Percentiles rank a stretch among this genome's conserved stretches.
phyloP scores from a whole-genome alignment of 2,329 filamentous ascomycete species.

The Cryphonectria radicalis region DNA sequence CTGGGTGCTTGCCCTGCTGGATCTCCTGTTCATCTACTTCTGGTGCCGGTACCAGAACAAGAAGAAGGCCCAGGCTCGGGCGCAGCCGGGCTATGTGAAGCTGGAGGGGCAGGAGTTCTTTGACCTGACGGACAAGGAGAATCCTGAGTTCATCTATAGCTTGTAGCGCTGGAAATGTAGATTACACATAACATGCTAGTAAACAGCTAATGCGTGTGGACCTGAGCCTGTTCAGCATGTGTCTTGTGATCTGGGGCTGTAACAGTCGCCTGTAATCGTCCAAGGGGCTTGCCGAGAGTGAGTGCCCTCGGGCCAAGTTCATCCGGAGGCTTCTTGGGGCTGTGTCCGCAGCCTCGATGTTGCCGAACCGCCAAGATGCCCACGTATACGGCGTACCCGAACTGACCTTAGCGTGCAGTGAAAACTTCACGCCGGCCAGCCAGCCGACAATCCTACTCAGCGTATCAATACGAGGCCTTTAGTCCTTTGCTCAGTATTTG shows the following conservation, averaged over 20 bases:
- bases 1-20: slow-evolving; percentile 55
- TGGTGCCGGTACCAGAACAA: slow-evolving; percentile 64
- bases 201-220: background rate
- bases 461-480: background rate
- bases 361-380: background rate
- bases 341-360: background rate
- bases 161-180: slow-evolving; percentile 41
- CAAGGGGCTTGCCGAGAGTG: background rate
- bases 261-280: background rate
- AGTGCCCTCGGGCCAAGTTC: background rate
- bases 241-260: background rate
- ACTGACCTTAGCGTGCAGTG: background rate
- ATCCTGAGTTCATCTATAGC: slow-evolving; percentile 66
- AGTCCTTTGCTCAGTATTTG: background rate
- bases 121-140: slow-evolving; percentile 70
- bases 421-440: background rate
- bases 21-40: slow-evolving; percentile 64
- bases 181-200: background rate
- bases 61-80: slow-evolving; percentile 58
- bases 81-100: slow-evolving; percentile 60
- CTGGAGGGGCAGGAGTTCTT: slow-evolving; percentile 70
- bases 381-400: background rate
- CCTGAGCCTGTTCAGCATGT: too few relatives aligned
- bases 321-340: background rate
- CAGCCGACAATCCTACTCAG: background rate